A percentile compares a stretch with the other conserved stretches of the same genome.
phyloP scores from a whole-genome alignment of 345 rosid genomes.

The Sapria himalayana region DNA sequence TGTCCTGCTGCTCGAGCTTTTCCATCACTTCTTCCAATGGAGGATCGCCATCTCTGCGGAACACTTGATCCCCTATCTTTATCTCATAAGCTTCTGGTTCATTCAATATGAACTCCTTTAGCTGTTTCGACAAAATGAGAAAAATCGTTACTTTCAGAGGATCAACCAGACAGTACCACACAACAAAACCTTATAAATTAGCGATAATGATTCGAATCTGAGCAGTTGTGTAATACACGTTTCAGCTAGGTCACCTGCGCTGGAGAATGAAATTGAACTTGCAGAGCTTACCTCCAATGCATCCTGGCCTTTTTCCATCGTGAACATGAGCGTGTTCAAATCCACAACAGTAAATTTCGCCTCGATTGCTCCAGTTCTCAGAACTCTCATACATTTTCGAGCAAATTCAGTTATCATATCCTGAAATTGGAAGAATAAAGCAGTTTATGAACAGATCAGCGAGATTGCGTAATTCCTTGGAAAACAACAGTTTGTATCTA shows the following conservation, averaged over 20 bases:
- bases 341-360: constrained; percentile 57
- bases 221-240: too few relatives aligned
- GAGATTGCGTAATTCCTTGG: too few relatives aligned
- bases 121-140: constrained; percentile 14
- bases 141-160: too few relatives aligned
- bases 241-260: too few relatives aligned
- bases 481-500: too few relatives aligned
- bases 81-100: constrained; percentile 73
- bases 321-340: constrained; percentile 65
- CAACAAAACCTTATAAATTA: too few relatives aligned
- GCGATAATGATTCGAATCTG: too few relatives aligned
- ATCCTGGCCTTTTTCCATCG: constrained; percentile 36
- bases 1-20: constrained; percentile 17
- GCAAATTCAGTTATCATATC: constrained; percentile 47
- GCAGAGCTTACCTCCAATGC: constrained; percentile 24
- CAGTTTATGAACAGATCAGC: too few relatives aligned
- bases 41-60: constrained; percentile 67
- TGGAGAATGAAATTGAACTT: background rate
- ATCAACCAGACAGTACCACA: too few relatives aligned
- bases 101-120: constrained; percentile 57
- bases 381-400: constrained; percentile 48
- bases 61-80: constrained; percentile 57
- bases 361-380: constrained; percentile 57
- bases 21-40: constrained; percentile 43
- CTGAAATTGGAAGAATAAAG: too few relatives aligned